Conservation (phyloP, 2,329 filamentous ascomycete species). For the Aureobasidium sp. region DNA sequence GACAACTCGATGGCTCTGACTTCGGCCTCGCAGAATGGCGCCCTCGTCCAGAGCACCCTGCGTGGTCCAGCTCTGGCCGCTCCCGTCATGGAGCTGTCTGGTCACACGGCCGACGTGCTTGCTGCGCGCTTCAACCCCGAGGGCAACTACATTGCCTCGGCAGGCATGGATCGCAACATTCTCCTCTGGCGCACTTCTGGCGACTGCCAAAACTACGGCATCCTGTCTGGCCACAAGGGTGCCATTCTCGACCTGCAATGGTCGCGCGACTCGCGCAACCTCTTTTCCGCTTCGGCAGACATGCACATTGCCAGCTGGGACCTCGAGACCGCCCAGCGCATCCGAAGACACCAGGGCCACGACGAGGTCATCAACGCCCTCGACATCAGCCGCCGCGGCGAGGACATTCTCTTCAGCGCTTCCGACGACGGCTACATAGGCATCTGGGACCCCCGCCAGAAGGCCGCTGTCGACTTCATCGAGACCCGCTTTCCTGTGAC, state of each 20-base stretch:
- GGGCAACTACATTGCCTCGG: conserved; percentile 84
- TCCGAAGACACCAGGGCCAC: conserved; percentile 86
- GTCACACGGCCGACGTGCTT: conserved; percentile 77
- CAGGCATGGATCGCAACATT: conserved; percentile 89
- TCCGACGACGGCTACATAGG: conserved; percentile 92
- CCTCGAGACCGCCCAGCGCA: conserved; percentile 80
- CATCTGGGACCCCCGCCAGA: conserved; percentile 91
- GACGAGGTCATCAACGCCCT: conserved; percentile 93
- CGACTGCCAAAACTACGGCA: conserved; percentile 88
- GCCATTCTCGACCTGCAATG: conserved; percentile 90
- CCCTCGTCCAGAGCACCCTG: conserved; percentile 59
- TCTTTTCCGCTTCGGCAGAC: conserved; percentile 92
- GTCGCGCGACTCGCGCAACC: conserved; percentile 85
- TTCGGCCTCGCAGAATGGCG: conserved; percentile 50
- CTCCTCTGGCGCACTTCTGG: conserved; percentile 91
- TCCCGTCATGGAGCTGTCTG: conserved; percentile 86
- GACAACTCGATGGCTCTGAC: conserved; percentile 52
- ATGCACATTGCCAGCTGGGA: conserved; percentile 94
- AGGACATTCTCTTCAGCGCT: conserved; percentile 82
- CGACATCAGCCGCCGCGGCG: conserved; percentile 80
- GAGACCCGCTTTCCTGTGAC: conserved; percentile 90
- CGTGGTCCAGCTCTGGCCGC: conserved; percentile 79
- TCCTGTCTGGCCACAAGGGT: conserved; percentile 81
- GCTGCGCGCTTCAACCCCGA: conserved; percentile 82
- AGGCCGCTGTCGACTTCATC: conserved; percentile 79